These are phyloP conservation scores for Jaltomata sinuosa DNA, from an alignment of 257 asterid genomes.

Conservation along the genomic window DNA sequence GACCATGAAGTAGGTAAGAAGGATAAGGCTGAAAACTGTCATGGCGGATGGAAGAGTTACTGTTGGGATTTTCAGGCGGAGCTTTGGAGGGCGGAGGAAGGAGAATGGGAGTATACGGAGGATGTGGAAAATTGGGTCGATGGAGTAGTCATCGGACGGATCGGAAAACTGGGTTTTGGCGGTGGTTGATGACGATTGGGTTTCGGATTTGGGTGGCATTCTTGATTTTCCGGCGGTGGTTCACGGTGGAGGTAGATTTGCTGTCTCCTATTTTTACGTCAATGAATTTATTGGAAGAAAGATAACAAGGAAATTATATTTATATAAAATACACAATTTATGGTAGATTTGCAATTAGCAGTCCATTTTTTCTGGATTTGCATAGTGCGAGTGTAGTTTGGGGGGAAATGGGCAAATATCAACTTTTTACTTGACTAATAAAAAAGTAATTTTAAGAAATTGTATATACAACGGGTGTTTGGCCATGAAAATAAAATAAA, in stretches of 20 bases:
- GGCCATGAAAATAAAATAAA: no score
- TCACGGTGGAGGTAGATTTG: neutral
- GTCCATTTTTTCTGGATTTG: no score
- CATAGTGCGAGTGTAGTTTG: neutral
- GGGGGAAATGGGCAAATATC: neutral
- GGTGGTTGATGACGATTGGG: slow-evolving; percentile 5
- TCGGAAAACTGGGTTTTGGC: slow-evolving; percentile 11
- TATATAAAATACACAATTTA: no score
- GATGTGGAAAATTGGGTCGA: slow-evolving; percentile 61
- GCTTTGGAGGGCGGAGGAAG: slow-evolving; percentile 85
- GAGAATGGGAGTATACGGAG: slow-evolving; percentile 54
- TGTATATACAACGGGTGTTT: no score
- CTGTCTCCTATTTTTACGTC: no score
- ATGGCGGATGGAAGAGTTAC: slow-evolving; percentile 88
- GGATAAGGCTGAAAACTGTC: slow-evolving; percentile 80
- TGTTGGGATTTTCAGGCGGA: slow-evolving; percentile 75
- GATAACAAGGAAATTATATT: no score
- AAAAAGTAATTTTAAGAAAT: no score
- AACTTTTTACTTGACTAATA: no score
- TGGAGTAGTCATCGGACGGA: slow-evolving; percentile 22
- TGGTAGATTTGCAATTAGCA: neutral
- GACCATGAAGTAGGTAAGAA: slow-evolving; percentile 91
- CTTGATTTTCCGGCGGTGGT: neutral
- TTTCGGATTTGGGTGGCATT: slow-evolving; percentile 14
- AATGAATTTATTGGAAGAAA: no score